Percentiles rank a stretch among this genome's conserved stretches.
Evolutionary conservation across 768 basidiomycete species (phyloP).

Genomic region (Leccinellum albellum): DNA sequence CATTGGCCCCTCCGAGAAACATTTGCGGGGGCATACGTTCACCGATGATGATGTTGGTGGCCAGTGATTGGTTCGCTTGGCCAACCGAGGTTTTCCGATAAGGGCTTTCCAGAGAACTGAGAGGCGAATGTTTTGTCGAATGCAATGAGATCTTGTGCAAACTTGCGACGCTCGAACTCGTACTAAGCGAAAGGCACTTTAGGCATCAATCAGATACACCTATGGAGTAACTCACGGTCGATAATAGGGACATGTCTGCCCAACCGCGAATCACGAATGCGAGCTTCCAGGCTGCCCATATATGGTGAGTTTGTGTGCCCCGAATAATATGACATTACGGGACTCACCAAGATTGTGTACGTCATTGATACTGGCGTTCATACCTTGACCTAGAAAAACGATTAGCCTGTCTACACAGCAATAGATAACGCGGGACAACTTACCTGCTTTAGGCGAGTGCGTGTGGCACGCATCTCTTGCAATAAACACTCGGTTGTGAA

Average conservation of each 20-base stretch:
- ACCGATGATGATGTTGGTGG: slow-evolving; percentile 42
- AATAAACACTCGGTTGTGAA: slow-evolving; percentile 49
- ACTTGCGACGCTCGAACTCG: slow-evolving; percentile 50
- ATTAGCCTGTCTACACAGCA: slow-evolving; percentile 6
- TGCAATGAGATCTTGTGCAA: slow-evolving; percentile 50
- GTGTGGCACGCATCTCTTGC: slow-evolving; percentile 54
- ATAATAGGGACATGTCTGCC: slow-evolving; percentile 42
- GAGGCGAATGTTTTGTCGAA: slow-evolving; percentile 51
- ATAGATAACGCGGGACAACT: slow-evolving; percentile 1
- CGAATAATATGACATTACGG: not conserved
- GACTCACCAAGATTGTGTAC: slow-evolving; percentile 45
- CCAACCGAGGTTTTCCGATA: slow-evolving; percentile 33
- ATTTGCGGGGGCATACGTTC: slow-evolving; percentile 47
- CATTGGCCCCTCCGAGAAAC: slow-evolving; percentile 46
- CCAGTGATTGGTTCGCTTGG: slow-evolving; percentile 34
- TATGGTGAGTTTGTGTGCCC: not conserved
- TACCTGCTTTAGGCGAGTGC: slow-evolving; percentile 42
- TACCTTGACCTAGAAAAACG: slow-evolving; percentile 42
- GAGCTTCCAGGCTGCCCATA: slow-evolving; percentile 48
- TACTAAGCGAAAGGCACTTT: slow-evolving; percentile 32
- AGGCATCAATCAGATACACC: not conserved
- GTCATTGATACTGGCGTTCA: slow-evolving; percentile 55
- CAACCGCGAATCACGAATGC: slow-evolving; percentile 45
- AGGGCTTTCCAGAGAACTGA: slow-evolving; percentile 53
- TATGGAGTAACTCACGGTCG: slow-evolving; percentile 35